phyloP scores from a whole-genome alignment of 148 eudicot genomes.

The Rhododendron williamsianum region DNA sequence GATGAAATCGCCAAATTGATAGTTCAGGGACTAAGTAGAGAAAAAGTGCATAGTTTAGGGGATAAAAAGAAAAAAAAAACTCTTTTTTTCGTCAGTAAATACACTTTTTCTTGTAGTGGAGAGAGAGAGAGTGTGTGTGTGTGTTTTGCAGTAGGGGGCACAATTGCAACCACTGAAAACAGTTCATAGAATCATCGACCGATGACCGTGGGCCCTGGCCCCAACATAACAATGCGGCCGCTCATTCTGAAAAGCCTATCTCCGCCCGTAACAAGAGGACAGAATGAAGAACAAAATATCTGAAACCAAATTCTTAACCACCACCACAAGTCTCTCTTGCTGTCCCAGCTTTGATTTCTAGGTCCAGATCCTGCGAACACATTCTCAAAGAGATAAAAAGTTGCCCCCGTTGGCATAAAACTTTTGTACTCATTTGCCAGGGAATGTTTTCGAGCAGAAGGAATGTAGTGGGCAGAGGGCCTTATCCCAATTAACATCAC shows the following conservation, averaged over 20 bases:
- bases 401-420: background rate
- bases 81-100: too few relatives aligned
- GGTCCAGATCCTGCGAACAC: background rate
- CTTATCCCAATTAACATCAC: background rate
- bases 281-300: background rate
- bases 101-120: too few relatives aligned
- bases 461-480: background rate
- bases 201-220: background rate
- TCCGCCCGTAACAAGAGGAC: background rate
- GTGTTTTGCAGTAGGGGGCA: background rate
- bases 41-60: too few relatives aligned
- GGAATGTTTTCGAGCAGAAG: background rate
- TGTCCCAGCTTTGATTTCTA: background rate
- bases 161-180: background rate
- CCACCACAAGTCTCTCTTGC: background rate
- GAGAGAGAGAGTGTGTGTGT: too few relatives aligned
- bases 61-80: too few relatives aligned
- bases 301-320: background rate
- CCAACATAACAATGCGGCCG: background rate
- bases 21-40: too few relatives aligned
- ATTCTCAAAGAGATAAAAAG: background rate
- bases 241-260: background rate
- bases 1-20: too few relatives aligned
- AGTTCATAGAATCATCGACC: background rate
- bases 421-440: background rate